Conservation (phyloP, 805 yeast genomes). For the Nakazawaea pomicola region DNA sequence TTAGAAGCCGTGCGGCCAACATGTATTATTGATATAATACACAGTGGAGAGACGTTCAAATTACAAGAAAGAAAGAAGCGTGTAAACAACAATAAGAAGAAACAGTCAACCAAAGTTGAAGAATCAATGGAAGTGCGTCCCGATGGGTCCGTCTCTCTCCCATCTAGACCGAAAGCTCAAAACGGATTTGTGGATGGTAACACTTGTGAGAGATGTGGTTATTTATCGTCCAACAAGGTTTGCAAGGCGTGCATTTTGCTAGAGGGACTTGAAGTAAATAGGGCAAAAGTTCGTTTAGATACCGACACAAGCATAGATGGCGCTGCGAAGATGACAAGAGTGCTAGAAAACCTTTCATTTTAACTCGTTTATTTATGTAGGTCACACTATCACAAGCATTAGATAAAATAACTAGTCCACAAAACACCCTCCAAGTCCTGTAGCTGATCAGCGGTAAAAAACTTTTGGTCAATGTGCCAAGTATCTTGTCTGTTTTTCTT, state of each 20-base stretch:
- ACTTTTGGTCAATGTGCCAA: slow-evolving; percentile 84
- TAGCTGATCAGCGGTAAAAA: slow-evolving; percentile 71
- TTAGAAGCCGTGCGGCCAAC: slow-evolving; percentile 88
- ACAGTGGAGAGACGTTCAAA: slow-evolving; percentile 84
- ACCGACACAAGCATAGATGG: slow-evolving; percentile 48
- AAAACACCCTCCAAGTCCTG: slow-evolving; percentile 92
- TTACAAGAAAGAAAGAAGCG: slow-evolving; percentile 55
- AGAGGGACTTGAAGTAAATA: slow-evolving; percentile 73
- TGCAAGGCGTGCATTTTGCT: slow-evolving; percentile 92
- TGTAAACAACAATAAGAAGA: slow-evolving; percentile 22
- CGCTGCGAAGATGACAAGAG: slow-evolving; percentile 56
- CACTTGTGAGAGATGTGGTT: slow-evolving; percentile 86
- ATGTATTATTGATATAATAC: slow-evolving; percentile 89
- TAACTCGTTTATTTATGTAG: slow-evolving; percentile 21
- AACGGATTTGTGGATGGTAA: slow-evolving; percentile 53
- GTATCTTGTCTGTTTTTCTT: slow-evolving; percentile 92
- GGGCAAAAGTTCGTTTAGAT: slow-evolving; percentile 63
- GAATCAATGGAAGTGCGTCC: slow-evolving; percentile 47
- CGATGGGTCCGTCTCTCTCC: slow-evolving; percentile 57
- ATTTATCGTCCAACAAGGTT: slow-evolving; percentile 77
- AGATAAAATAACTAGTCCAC: slow-evolving; percentile 76
- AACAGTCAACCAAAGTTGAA: slow-evolving; percentile 22
- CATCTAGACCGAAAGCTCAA: not conserved
- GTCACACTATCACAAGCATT: not conserved
- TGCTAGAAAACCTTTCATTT: slow-evolving; percentile 61